Evolutionary conservation across 2,329 filamentous ascomycete genomes (phyloP).

Genomic region (Sclerotinia spermophila): DNA sequence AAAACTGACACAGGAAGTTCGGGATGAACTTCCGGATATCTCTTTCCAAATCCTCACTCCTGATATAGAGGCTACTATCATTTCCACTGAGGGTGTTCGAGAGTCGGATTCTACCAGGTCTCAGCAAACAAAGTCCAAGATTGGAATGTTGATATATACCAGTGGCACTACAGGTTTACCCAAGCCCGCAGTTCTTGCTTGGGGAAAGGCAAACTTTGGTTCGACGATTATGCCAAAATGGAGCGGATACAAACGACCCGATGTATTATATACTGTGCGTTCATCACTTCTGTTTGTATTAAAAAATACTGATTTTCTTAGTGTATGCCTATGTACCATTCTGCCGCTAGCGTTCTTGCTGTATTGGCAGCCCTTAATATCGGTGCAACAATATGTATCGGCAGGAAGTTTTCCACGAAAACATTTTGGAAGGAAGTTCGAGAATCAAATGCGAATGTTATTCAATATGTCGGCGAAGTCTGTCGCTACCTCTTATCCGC

Average conservation of each 20-base stretch:
- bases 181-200: constrained; percentile 74
- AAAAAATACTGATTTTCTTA: constrained; percentile 37
- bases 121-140: constrained; percentile 48
- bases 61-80: constrained; percentile 53
- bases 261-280: constrained; percentile 71
- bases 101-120: constrained; percentile 54
- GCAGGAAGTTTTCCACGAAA: constrained; percentile 72
- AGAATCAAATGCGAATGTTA: constrained; percentile 65
- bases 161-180: constrained; percentile 82
- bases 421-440: constrained; percentile 75
- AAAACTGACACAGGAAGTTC: constrained; percentile 57
- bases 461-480: constrained; percentile 88
- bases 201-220: constrained; percentile 59
- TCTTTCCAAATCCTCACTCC: constrained; percentile 60
- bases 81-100: constrained; percentile 50
- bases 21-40: constrained; percentile 47
- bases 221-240: constrained; percentile 52
- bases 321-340: constrained; percentile 89
- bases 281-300: neutral
- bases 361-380: constrained; percentile 56
- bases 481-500: constrained; percentile 75
- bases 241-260: constrained; percentile 55
- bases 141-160: constrained; percentile 77
- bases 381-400: constrained; percentile 66
- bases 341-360: constrained; percentile 69